A percentile compares a stretch with the other conserved stretches of the same genome.
phyloP scores from a whole-genome alignment of 2,329 filamentous ascomycete genomes.

The Cladorrhinum sp. region DNA sequence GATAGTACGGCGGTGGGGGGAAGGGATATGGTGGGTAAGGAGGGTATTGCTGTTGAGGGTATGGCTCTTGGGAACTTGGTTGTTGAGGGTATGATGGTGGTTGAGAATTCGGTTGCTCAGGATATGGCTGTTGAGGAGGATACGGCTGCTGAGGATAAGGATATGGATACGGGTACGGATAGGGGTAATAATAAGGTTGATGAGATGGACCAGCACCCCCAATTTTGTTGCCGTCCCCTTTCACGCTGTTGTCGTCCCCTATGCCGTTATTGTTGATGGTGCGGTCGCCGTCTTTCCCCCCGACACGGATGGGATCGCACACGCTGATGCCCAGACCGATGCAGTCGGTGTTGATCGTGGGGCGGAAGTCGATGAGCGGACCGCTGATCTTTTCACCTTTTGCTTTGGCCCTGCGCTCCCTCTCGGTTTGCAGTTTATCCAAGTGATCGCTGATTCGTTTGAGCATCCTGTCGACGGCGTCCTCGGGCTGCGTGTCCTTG shows the following conservation, averaged over 20 bases:
- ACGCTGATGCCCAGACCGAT: not conserved
- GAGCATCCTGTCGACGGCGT: not conserved
- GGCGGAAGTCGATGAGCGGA: not conserved
- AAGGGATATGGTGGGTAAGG: not conserved
- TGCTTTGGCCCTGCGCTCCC: not conserved
- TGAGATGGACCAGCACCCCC: not conserved
- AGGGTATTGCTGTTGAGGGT: too few species aligned
- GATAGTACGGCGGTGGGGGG: not conserved
- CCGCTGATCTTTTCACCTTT: not conserved
- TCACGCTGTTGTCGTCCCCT: not conserved
- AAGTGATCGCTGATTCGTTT: not conserved
- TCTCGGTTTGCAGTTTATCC: not conserved
- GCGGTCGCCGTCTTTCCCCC: not conserved
- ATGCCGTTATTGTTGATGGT: not conserved
- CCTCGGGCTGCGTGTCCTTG: not conserved
- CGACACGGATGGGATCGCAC: not conserved
- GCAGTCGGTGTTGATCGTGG: not conserved
- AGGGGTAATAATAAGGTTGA: not conserved
- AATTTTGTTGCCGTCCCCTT: not conserved
- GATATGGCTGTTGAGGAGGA: too few species aligned
- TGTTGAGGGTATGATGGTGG: too few species aligned
- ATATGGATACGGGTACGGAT: not conserved
- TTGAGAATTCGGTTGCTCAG: too few species aligned
- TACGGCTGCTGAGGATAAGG: not conserved
- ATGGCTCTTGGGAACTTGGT: too few species aligned